These are phyloP conservation scores for Apiotrichum mycotoxinovorans DNA, from an alignment of 1,284 basidiomycete genomes.

Conservation along the genomic window DNA sequence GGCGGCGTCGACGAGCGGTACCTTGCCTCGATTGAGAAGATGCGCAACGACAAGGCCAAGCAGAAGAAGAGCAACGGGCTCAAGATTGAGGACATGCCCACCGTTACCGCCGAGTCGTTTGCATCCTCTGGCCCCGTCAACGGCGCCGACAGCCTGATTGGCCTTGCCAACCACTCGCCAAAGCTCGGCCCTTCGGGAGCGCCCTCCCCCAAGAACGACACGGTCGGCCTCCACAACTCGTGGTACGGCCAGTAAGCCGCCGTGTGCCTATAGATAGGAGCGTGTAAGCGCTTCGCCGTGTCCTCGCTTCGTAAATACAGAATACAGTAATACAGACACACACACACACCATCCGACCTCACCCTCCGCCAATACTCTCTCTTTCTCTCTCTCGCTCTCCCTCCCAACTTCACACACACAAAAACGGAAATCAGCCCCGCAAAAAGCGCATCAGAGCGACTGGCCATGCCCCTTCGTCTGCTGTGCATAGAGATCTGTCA, in stretches of 20 bases:
- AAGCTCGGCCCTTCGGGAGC: conserved; percentile 40
- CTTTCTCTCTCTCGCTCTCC: too few species aligned
- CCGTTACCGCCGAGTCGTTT: conserved; percentile 26
- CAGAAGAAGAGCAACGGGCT: conserved; percentile 41
- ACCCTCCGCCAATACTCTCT: too few species aligned
- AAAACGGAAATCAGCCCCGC: too few species aligned
- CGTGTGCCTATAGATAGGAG: background rate
- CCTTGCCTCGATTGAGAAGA: conserved; percentile 67
- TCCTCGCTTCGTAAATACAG: too few species aligned
- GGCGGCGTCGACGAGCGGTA: conserved; percentile 90
- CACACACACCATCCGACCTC: too few species aligned
- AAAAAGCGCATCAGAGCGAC: too few species aligned
- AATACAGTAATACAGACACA: too few species aligned
- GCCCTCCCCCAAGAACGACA: conserved; percentile 42
- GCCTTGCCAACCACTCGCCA: conserved; percentile 49
- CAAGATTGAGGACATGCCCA: conserved; percentile 21
- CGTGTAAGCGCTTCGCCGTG: too few species aligned
- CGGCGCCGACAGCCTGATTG: conserved; percentile 48
- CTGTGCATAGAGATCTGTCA: conserved; percentile 6
- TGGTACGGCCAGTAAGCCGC: conserved; percentile 30
- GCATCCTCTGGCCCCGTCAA: conserved; percentile 47
- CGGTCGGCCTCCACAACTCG: conserved; percentile 51
- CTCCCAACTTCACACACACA: too few species aligned
- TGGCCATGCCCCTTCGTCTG: background rate
- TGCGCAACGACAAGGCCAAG: conserved; percentile 84